Conservation (phyloP, 2,329 filamentous ascomycete species). For the Penicillium sp. region DNA sequence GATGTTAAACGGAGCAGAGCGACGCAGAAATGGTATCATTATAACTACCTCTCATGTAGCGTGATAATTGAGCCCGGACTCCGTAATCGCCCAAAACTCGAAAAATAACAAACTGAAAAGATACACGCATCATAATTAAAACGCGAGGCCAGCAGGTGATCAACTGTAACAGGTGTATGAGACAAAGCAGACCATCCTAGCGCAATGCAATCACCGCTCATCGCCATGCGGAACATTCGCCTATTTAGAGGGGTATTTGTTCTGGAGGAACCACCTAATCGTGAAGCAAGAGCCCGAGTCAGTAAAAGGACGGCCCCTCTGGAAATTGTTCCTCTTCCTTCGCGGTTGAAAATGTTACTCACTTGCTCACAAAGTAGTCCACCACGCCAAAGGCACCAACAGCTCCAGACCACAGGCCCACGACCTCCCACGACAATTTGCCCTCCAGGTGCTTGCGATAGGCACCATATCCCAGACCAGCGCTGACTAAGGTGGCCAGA, state of each 20-base stretch:
- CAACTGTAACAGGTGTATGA: constrained; percentile 22
- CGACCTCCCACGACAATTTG: constrained; percentile 42
- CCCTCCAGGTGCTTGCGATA: constrained; percentile 43
- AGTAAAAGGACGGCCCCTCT: constrained; percentile 6
- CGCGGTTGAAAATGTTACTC: constrained; percentile 17
- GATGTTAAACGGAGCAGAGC: not conserved
- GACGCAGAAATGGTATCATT: constrained; percentile 12
- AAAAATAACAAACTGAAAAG: not conserved
- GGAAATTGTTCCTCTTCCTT: not conserved
- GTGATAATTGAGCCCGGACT: constrained; percentile 6
- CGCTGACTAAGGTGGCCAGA: constrained; percentile 35
- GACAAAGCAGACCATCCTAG: constrained; percentile 7
- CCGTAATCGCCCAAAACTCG: constrained; percentile 12
- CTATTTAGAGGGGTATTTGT: constrained; percentile 47
- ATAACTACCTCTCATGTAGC: constrained; percentile 9
- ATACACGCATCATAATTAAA: too few species aligned
- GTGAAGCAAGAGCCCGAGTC: constrained; percentile 1
- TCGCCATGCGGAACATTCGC: not conserved
- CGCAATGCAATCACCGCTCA: not conserved
- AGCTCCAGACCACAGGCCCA: constrained; percentile 38
- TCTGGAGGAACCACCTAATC: constrained; percentile 45
- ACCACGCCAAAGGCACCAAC: constrained; percentile 41
- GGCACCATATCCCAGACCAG: constrained; percentile 43
- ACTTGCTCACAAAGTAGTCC: constrained; percentile 49
- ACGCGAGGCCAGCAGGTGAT: too few species aligned